These are phyloP conservation scores for Smallanthus sonchifolius DNA, from an alignment of 129 eudicot species.

Conservation along the genomic window DNA sequence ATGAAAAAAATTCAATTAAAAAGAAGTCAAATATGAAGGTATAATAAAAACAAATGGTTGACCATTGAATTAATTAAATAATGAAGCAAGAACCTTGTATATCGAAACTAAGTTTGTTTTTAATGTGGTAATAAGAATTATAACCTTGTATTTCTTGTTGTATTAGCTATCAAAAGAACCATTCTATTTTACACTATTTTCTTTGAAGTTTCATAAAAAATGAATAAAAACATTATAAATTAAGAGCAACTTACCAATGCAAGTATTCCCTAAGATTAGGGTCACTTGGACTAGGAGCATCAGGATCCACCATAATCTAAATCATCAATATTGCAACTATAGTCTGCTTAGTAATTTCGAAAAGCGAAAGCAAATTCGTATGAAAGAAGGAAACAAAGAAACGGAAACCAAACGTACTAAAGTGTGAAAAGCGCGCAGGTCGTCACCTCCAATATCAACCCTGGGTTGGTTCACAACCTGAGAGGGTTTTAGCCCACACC, in stretches of 20 bases:
- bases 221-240: background rate
- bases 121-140: no score
- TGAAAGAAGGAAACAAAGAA: background rate
- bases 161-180: no score
- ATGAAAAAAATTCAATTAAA: no score
- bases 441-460: slow-evolving; percentile 74
- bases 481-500: slow-evolving; percentile 66
- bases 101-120: no score
- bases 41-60: no score
- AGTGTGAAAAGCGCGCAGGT: slow-evolving; percentile 68
- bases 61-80: no score
- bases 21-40: no score
- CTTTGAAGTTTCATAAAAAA: background rate
- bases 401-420: slow-evolving; percentile 35
- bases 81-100: no score
- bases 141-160: no score
- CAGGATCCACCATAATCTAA: slow-evolving; percentile 90
- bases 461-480: slow-evolving; percentile 67
- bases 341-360: background rate
- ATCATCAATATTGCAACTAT: background rate
- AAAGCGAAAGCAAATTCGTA: background rate
- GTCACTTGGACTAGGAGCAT: slow-evolving; percentile 93
- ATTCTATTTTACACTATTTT: no score
- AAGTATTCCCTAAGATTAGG: slow-evolving; percentile 72
- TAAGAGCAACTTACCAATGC: slow-evolving; percentile 52